Evolutionary conservation across 2,329 filamentous ascomycete genomes (phyloP), one percentile per base, ranked within the genome.

Genomic region (Clarireedia monteithiana): DNA sequence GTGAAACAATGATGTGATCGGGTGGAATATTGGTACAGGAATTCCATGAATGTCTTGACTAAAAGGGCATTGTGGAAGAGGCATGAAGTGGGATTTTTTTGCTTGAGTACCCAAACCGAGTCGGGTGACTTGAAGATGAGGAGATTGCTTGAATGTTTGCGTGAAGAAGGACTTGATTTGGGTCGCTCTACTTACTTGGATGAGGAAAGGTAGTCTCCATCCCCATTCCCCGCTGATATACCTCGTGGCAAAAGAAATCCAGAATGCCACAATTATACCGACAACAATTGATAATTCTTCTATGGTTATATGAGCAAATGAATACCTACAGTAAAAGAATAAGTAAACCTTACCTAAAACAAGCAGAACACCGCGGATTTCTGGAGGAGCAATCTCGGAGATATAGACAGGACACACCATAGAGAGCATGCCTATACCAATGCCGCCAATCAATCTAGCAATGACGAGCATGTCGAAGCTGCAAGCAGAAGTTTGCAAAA

Each of bases 381-480:
- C 73, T 4, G 77, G 73, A 3, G 75, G 74, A 67, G 68, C 55
- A 51, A 78, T 77, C 59, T 80, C 77, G 1, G 74, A 76, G 45
- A 79, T 79, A 60, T 80, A 80, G 10, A 71, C 60, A 5, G 70
- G 70, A 34, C 73, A 71, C 24, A 76, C 71, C 48, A 75, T 71
- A 2, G 73, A 75, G 5, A 73, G 74, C 63, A 74, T 73, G 12
- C 76, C 76, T 59, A 77, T 74, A 2, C 75, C 76, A 17, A 77
- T 56, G 56, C 76, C 75, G 15, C 73, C 73, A 50, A 78, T 71
- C 40, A 76, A 72, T 14, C 76, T 68, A 1, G 74, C 75, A 15
- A 69, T 71, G 55, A 77, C 75, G 17, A 78, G 68, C 76, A 80
- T 80, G 3, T 70, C 69, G 58, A 79, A 79, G 48, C 75, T 70